Evolutionary conservation across 352 stramenopile species (phyloP), one percentile per base, ranked within the genome.

Genomic region (Globisporangium paroecandrum): DNA sequence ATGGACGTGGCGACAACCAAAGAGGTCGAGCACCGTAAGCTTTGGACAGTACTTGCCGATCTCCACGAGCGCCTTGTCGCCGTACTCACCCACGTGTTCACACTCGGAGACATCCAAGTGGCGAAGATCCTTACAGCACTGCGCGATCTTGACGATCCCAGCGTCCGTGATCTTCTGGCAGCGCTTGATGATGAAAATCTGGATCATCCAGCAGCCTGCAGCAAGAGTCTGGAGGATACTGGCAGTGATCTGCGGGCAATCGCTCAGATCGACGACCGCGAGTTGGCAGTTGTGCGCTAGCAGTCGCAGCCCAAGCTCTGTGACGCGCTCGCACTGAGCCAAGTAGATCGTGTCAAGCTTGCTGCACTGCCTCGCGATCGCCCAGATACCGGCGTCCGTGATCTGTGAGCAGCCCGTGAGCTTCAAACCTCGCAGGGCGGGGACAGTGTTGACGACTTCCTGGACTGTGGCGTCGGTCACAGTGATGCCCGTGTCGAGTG

Each of bases 401-500:
- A 98, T 84, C 15, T 87, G 72, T 0, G 76, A 65, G 70, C 88
- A 97, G 2, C 74, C 75, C 0, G 76, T 81, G 41, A 97, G 76
- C 8, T 82, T 76, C 34, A 98, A 69, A 0, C 76, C 79, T 22
- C 77, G 81, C 15, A 98, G 73, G 18, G 77, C 59, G 1, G 90
- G 89, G 25, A 98, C 74, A 1, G 77, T 72, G 47, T 80, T 75
- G 24, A 93, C 92, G 5, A 98, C 77, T 79, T 98, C 94, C 60
- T 98, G 92, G 25, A 98, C 69, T 7, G 87, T 95, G 4, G 90
- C 88, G 71, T 98, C 93, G 9, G 91, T 97, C 27, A 98, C 83
- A 1, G 81, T 76, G 43, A 91, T 79, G 13, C 91, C 90, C 2
- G 87, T 89, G 74, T 98, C 93, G 18, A 95, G 69, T 24, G 82